phyloP scores from a whole-genome alignment of 2,329 filamentous ascomycete species.

The Fusarium paranaense region DNA sequence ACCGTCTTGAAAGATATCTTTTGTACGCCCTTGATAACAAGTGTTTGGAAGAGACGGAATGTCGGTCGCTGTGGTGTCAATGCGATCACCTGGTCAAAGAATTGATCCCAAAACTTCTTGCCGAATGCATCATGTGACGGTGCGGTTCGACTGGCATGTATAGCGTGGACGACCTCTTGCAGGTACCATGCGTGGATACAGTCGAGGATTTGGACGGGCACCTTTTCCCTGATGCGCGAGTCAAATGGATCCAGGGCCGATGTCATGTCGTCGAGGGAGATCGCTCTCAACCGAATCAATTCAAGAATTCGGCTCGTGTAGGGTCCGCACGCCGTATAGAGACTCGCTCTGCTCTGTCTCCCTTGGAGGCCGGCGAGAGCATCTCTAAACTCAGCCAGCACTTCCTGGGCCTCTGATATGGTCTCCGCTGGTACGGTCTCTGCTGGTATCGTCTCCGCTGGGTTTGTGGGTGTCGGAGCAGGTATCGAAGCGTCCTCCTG shows the following conservation, averaged over 20 bases:
- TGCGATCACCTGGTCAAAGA: constrained; percentile 12
- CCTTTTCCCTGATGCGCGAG: constrained; percentile 2
- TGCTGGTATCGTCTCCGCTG: neutral
- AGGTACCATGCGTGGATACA: constrained; percentile 15
- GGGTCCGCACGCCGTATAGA: constrained; percentile 16
- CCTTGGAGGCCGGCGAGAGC: neutral
- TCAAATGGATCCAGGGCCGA: constrained; percentile 36
- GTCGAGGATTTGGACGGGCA: constrained; percentile 13
- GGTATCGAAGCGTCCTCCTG: neutral
- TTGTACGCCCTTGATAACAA: neutral
- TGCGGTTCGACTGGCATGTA: constrained; percentile 7
- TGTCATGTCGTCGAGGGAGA: constrained; percentile 30
- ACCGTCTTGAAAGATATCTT: neutral
- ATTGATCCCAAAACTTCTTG: constrained; percentile 24
- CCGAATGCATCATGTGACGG: constrained; percentile 15
- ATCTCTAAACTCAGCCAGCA: constrained; percentile 3
- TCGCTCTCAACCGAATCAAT: constrained; percentile 15
- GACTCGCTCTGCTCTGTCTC: neutral
- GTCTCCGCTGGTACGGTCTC: neutral
- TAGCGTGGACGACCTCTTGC: constrained; percentile 20
- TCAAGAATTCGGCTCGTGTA: constrained; percentile 16
- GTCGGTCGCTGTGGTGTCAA: constrained; percentile 27
- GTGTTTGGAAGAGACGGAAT: constrained; percentile 12
- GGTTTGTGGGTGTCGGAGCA: neutral
- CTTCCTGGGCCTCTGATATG: neutral